Evolutionary conservation across 1,284 basidiomycete genomes (phyloP).

Genomic region (Xanthoconium separans): DNA sequence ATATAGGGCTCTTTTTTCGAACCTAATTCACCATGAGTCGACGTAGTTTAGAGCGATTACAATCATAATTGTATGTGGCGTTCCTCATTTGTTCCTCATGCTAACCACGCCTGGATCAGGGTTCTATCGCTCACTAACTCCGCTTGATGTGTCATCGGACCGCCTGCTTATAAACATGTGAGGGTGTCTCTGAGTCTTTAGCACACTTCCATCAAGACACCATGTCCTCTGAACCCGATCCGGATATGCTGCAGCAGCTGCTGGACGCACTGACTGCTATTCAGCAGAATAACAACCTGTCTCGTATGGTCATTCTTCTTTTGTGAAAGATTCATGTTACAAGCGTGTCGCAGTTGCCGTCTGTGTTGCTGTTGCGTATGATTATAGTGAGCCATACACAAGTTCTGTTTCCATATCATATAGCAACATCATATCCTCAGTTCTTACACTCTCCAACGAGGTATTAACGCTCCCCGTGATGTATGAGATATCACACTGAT

Average conservation of each 20-base stretch:
- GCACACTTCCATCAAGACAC: not conserved
- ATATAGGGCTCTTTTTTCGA: no score
- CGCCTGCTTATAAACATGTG: no score
- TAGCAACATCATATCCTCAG: not conserved
- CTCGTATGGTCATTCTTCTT: not conserved
- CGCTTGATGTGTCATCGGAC: no score
- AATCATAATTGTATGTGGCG: no score
- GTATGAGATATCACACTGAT: not conserved
- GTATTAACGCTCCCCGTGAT: not conserved
- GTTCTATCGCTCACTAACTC: no score
- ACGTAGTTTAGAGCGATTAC: no score
- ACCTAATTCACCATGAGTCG: no score
- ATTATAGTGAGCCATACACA: not conserved
- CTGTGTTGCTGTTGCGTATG: not conserved
- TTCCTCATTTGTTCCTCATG: no score
- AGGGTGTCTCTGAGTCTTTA: no score
- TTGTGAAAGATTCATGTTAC: not conserved
- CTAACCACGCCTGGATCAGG: no score
- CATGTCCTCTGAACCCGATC: not conserved
- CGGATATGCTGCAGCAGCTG: not conserved
- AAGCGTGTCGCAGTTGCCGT: not conserved
- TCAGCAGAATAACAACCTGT: not conserved
- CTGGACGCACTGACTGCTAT: not conserved
- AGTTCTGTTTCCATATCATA: not conserved
- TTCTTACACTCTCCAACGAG: slow-evolving; percentile 3